Base-by-base conservation (phyloP, 441 rosid species). In the Dalechampia spathulata region DNA sequence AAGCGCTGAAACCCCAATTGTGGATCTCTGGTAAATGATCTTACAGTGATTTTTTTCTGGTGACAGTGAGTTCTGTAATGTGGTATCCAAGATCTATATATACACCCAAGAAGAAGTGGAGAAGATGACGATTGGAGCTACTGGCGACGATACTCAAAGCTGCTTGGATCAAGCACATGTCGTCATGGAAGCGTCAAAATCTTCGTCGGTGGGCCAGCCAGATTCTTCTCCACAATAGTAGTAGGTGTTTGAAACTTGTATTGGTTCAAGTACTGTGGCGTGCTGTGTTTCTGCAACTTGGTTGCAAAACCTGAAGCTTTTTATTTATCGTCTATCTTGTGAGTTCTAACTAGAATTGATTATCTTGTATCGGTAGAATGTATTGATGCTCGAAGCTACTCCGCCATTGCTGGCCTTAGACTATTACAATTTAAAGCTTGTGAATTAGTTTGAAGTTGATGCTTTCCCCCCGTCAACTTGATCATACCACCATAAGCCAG, bases 101-200 rank as follows among this genome's bases (percentile, higher is more conserved):
- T 78, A 80, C 64, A 84, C 95, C 42, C 72, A 76, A 70, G 96
- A 88, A 60, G 98, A 92, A 70, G 90, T 92, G 77, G 94, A 78
- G 82, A 88, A 92, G 80, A 79, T 76, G 81, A 81, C 76, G 5
- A 19, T 80, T 21, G 87, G 90, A 49, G 50, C 49, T 30, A 60
- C 46, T 13, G 72, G 75, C 13, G 98, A 84, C 2, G 96, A 92
- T 53, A 92, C 81, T 44, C 91, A 77, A 67, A 92, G 96, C 75
- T 92, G 94, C 70, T 69, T 92, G 82, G 95, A 92, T 55, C 83
- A 88, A 80, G 87, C 90, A n/a, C 83, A 76, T 15, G 62, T 63
- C 27, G 59, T 72, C 48, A 71, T 80, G 77, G 96, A 92, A 78
- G 95, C 78, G 17, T 88, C 96, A 1, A 92, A 88, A 74, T 88